Evolutionary conservation across 2,329 filamentous ascomycete species (phyloP).

Genomic region (Apiospora aurea): DNA sequence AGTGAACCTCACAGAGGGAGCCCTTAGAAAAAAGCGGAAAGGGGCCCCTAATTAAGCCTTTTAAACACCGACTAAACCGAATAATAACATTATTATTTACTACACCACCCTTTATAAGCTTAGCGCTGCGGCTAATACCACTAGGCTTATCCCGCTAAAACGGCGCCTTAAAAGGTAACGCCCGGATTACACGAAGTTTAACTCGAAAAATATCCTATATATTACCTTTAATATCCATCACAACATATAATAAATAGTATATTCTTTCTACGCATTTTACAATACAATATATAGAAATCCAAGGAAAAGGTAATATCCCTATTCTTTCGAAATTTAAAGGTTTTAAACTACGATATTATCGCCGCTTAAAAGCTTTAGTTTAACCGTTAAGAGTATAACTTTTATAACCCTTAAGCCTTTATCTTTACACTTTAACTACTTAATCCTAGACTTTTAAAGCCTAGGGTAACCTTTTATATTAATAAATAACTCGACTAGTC

Average conservation of each 20-base stretch:
- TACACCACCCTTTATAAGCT: too few relatives aligned
- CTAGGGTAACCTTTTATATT: not conserved
- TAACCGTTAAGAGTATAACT: not conserved
- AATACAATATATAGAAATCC: slow-evolving; percentile 12
- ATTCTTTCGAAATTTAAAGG: not conserved
- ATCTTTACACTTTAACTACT: not conserved
- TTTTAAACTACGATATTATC: not conserved
- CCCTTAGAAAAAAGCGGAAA: too few relatives aligned
- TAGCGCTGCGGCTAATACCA: not conserved
- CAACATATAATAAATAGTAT: not conserved
- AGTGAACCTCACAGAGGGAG: too few relatives aligned
- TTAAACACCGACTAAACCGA: too few relatives aligned
- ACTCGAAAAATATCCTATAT: not conserved
- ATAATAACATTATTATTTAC: too few relatives aligned
- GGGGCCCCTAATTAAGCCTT: too few relatives aligned
- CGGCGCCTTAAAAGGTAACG: too few relatives aligned
- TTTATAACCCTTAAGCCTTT: not conserved
- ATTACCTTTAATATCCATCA: not conserved
- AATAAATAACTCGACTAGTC: not conserved
- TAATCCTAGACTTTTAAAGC: not conserved
- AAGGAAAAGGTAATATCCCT: not conserved
- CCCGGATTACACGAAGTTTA: too few relatives aligned
- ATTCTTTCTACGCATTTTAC: not conserved
- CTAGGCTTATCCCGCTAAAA: not conserved
- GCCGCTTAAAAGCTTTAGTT: not conserved